Conservation (phyloP, 768 basidiomycete species). For the Pseudohyphozyma bogoriensis region DNA sequence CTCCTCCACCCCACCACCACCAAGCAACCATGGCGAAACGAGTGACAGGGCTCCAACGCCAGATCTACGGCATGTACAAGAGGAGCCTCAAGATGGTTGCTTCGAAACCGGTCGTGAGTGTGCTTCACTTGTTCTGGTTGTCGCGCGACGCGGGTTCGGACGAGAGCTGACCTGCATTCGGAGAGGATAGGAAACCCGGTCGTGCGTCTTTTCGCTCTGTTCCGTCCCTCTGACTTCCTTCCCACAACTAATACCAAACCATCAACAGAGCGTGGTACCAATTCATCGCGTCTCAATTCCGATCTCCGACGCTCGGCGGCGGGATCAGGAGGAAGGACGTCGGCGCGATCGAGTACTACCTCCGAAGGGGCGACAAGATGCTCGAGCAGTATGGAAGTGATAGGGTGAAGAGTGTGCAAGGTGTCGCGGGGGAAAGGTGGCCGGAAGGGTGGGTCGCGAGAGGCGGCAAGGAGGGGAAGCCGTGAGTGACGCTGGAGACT, state of each 20-base stretch:
- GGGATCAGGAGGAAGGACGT: slow-evolving; percentile 24
- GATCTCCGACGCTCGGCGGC: slow-evolving; percentile 23
- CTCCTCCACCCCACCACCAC: no score
- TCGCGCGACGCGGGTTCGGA: not conserved
- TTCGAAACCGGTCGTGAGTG: slow-evolving; percentile 30
- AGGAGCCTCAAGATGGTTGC: slow-evolving; percentile 24
- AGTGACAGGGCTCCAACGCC: slow-evolving; percentile 24
- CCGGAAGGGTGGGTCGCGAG: slow-evolving; percentile 28
- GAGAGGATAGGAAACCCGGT: not conserved
- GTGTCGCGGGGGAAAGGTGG: slow-evolving; percentile 9
- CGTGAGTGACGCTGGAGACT: no score
- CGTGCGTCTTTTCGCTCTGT: not conserved
- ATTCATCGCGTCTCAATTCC: slow-evolving; percentile 31
- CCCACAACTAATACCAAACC: not conserved
- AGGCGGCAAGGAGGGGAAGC: slow-evolving; percentile 15
- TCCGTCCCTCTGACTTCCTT: not conserved
- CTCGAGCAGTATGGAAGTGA: slow-evolving; percentile 22
- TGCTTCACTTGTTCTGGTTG: no score
- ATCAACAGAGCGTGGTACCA: slow-evolving; percentile 25
- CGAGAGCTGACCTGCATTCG: no score
- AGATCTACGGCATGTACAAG: slow-evolving; percentile 23
- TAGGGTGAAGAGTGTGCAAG: slow-evolving; percentile 19
- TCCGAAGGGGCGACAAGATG: slow-evolving; percentile 29
- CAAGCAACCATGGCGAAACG: no score
- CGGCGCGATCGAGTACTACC: slow-evolving; percentile 29